These are phyloP conservation scores for Hypoxylon cercidicola DNA, from an alignment of 495 filamentous ascomycete species.

Conservation along the genomic window DNA sequence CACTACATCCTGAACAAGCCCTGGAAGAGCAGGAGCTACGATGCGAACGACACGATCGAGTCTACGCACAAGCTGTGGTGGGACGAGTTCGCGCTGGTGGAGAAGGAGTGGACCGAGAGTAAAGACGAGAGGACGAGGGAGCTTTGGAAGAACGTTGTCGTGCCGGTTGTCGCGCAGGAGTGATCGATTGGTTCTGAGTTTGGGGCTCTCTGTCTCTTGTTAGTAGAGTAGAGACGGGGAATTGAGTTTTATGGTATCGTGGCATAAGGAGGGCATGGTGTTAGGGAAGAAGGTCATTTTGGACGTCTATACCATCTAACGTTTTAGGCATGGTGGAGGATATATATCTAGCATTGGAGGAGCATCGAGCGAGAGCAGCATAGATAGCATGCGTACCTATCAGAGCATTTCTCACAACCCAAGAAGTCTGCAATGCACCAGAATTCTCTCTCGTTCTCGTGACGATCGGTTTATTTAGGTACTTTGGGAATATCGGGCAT, in stretches of 20 bases:
- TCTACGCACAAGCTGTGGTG: conserved; percentile 53
- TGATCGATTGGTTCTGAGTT: conserved; percentile 21
- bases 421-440: not conserved
- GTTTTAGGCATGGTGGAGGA: conserved; percentile 20
- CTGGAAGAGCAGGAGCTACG: conserved; percentile 50
- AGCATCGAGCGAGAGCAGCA: not conserved
- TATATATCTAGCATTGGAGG: conserved; percentile 2
- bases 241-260: not conserved
- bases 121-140: conserved; percentile 42
- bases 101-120: conserved; percentile 49
- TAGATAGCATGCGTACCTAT: conserved; percentile 8
- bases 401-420: conserved; percentile 19
- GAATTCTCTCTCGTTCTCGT: not conserved
- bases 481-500: no score
- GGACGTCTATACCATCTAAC: conserved; percentile 14
- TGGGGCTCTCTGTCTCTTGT: no score
- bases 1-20: conserved; percentile 55
- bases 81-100: conserved; percentile 48
- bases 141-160: conserved; percentile 50
- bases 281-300: not conserved
- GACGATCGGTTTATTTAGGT: no score
- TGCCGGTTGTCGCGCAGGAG: conserved; percentile 53
- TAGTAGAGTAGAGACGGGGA: no score
- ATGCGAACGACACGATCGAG: conserved; percentile 47
- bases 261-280: not conserved